Percentiles rank a stretch among this genome's conserved stretches.
phyloP scores from a whole-genome alignment of 2,329 filamentous ascomycete species.

The Fusarium sp. region DNA sequence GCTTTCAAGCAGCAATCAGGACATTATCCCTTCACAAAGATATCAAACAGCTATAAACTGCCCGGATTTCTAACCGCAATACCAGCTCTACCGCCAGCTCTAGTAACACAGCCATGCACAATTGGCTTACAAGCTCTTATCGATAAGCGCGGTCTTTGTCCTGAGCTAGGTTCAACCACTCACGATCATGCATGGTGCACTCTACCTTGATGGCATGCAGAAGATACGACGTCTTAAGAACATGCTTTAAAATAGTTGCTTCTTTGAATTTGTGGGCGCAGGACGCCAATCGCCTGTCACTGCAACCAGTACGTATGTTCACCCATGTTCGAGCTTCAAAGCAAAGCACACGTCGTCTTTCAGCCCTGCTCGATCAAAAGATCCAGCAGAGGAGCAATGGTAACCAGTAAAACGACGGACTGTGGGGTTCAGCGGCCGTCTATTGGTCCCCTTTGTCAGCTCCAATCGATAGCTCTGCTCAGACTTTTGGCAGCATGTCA shows the following conservation, averaged over 20 bases:
- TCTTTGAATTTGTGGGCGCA: too few relatives aligned
- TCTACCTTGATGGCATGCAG: background rate
- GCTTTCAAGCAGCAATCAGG: too few relatives aligned
- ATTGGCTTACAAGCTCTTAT: conserved; percentile 5
- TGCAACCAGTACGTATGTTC: too few relatives aligned
- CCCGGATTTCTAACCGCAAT: background rate
- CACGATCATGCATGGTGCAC: background rate
- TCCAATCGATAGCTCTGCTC: conserved; percentile 13
- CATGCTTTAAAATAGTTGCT: background rate
- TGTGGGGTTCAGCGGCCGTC: conserved; percentile 2
- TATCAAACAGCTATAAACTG: background rate
- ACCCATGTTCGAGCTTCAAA: background rate
- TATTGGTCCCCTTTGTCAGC: conserved; percentile 20
- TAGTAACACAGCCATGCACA: background rate
- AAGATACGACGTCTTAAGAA: background rate
- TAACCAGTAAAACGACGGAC: conserved; percentile 4
- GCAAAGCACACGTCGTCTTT: background rate
- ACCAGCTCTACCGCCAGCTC: background rate
- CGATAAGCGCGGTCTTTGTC: background rate
- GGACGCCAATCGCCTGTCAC: background rate
- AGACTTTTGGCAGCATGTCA: background rate
- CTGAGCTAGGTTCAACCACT: background rate
- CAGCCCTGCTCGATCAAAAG: conserved; percentile 17
- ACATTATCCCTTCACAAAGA: too few relatives aligned
- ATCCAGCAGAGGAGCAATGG: background rate